Conservation (phyloP, 768 basidiomycete species). For the Clathrus columnatus region DNA sequence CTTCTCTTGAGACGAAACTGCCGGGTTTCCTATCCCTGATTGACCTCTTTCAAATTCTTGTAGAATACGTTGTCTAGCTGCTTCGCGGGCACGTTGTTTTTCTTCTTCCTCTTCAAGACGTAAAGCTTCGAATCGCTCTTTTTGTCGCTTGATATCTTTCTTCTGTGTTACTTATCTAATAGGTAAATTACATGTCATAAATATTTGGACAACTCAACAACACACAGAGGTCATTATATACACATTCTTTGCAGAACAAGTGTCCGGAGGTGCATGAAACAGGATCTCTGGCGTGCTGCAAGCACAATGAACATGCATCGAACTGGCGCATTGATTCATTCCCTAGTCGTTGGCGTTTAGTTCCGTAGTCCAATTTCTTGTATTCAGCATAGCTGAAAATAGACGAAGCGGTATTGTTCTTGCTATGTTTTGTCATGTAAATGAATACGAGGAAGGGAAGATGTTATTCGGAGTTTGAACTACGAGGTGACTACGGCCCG, state of each 20-base stretch:
- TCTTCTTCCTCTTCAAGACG: slow-evolving; percentile 78
- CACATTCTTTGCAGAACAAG: slow-evolving; percentile 93
- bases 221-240: slow-evolving; percentile 75
- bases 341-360: slow-evolving; percentile 72
- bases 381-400: slow-evolving; percentile 88
- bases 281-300: slow-evolving; percentile 76
- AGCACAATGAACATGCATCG: slow-evolving; percentile 84
- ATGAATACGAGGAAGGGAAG: no score
- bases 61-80: slow-evolving; percentile 83
- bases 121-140: slow-evolving; percentile 63
- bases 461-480: neutral
- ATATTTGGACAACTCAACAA: slow-evolving; percentile 8
- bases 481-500: no score
- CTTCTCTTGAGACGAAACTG: slow-evolving; percentile 30
- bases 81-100: slow-evolving; percentile 52
- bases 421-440: slow-evolving; percentile 79
- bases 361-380: slow-evolving; percentile 79
- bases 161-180: slow-evolving; percentile 68
- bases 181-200: slow-evolving; percentile 11
- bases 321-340: slow-evolving; percentile 90
- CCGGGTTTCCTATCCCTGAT: slow-evolving; percentile 46
- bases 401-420: slow-evolving; percentile 83
- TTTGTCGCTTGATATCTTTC: slow-evolving; percentile 88
- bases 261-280: slow-evolving; percentile 81
- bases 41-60: slow-evolving; percentile 86